Evolutionary conservation across 352 stramenopile species (phyloP), one percentile per base, ranked within the genome.

Genomic region (Phytophthora litchii): DNA sequence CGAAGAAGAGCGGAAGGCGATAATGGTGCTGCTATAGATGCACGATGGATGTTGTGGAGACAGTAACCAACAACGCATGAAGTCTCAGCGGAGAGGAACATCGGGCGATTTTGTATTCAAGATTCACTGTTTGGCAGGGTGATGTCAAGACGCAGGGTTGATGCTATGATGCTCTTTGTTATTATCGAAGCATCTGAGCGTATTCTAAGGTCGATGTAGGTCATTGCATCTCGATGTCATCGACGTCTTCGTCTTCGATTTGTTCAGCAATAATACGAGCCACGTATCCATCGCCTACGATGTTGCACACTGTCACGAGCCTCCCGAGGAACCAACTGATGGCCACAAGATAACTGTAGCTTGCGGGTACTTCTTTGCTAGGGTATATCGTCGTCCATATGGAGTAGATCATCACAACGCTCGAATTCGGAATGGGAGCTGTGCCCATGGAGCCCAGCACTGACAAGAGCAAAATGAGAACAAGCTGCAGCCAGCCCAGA

Each of bases 201-300:
- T 34, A 37, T 37, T 54, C 3, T 36, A 29, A 21, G 13, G 21
- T 19, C 23, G 14, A 4, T 14, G 27, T 20, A 42, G 8, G n/a
- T 53, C 36, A 42, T 35, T 65, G 50, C 40, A 54, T 50, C 34
- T 69, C 60, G 36, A 48, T 34, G 36, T 65, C 48, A 13, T 66
- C 54, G 49, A 66, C 55, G 37, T 71, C 62, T 41, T 71, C 56
- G 45, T 92, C 77, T 47, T 92, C 79, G 41, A 92, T 67, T 49
- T 89, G 75, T 54, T 91, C 82, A 48, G 84, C 80, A 42, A 93
- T 76, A 52, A 93, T 91, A 54, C 81, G 80, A 57, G 81, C 74
- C 29, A 93, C 76, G 44, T 89, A 88, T 23, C 74, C 76, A 56
- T 88, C 74, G 3, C 81, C 80, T 3, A 92, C 16, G 29, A 91